Percentiles rank a stretch among this genome's conserved stretches.
phyloP scores from a whole-genome alignment of 805 yeast genomes.

The Lipomyces mesembrius region DNA sequence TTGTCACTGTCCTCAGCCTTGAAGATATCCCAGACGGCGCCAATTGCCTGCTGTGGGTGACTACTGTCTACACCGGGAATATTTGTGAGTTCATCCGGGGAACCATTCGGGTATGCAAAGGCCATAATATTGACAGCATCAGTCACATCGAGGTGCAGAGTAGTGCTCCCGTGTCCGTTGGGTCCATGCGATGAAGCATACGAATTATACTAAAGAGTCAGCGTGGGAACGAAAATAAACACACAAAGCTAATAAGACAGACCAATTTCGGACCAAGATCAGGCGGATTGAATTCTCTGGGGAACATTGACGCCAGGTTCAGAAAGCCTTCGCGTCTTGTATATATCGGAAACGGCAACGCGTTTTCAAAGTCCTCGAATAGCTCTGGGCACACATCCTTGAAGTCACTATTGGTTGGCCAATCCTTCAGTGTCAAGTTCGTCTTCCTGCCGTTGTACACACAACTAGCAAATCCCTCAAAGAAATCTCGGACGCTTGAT shows the following conservation, averaged over 20 bases:
- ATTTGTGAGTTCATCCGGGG: slow-evolving; percentile 12
- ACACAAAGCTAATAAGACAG: neutral
- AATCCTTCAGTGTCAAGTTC: slow-evolving; percentile 28
- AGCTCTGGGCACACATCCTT: slow-evolving; percentile 29
- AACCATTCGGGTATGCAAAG: slow-evolving; percentile 24
- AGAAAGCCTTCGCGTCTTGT: slow-evolving; percentile 30
- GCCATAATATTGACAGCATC: slow-evolving; percentile 34
- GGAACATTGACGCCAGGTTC: slow-evolving; percentile 33
- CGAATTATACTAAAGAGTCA: slow-evolving; percentile 24
- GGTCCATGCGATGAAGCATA: slow-evolving; percentile 26
- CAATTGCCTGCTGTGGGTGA: slow-evolving; percentile 11
- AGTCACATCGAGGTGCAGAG: slow-evolving; percentile 33
- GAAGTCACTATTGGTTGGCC: slow-evolving; percentile 31
- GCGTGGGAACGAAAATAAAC: neutral
- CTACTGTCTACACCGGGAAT: slow-evolving; percentile 19
- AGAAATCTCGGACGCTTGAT: slow-evolving; percentile 20
- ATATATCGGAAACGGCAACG: slow-evolving; percentile 31
- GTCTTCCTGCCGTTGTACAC: slow-evolving; percentile 6
- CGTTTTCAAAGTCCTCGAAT: slow-evolving; percentile 31
- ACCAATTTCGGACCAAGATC: slow-evolving; percentile 35
- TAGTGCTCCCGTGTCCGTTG: slow-evolving; percentile 26
- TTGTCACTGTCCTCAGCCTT: slow-evolving; percentile 29
- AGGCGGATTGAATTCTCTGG: slow-evolving; percentile 29
- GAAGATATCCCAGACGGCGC: slow-evolving; percentile 36
- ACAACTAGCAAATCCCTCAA: slow-evolving; percentile 23